Percentiles rank a stretch among this genome's conserved stretches.
phyloP scores from a whole-genome alignment of 257 asterid species.

The Solanum sejunctum region DNA sequence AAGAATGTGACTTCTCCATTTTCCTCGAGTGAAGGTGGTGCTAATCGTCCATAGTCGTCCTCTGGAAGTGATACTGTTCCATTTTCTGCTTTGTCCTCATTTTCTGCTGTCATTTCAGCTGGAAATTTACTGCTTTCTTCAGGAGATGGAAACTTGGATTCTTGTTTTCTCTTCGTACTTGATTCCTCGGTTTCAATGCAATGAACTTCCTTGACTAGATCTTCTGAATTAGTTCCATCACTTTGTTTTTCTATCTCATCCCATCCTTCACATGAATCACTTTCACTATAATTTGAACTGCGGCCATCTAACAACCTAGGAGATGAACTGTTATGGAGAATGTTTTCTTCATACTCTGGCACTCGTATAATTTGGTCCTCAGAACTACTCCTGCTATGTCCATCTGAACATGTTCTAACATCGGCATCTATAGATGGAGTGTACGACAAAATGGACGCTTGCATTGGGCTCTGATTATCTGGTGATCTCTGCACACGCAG shows the following conservation, averaged over 20 bases:
- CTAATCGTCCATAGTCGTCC: constrained; percentile 5
- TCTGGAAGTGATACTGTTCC: constrained; percentile 14
- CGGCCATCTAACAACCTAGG: constrained; percentile 18
- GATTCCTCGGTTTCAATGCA: constrained; percentile 53
- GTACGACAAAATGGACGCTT: constrained; percentile 20
- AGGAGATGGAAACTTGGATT: constrained; percentile 6
- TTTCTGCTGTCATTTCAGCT: background rate
- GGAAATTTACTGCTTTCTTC: constrained; percentile 18
- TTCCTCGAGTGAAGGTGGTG: constrained; percentile 15
- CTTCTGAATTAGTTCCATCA: constrained; percentile 43
- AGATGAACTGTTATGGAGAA: constrained; percentile 18
- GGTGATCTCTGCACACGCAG: constrained; percentile 49
- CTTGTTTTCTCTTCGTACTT: constrained; percentile 15
- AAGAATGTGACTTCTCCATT: constrained; percentile 2
- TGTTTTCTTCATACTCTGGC: constrained; percentile 41
- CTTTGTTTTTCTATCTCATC: constrained; percentile 72
- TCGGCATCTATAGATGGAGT: constrained; percentile 30
- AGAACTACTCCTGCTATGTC: constrained; percentile 59
- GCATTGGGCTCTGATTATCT: constrained; percentile 11
- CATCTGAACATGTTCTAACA: constrained; percentile 40
- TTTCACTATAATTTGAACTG: constrained; percentile 46
- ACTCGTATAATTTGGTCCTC: constrained; percentile 39
- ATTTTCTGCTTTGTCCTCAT: background rate
- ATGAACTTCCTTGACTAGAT: constrained; percentile 70
- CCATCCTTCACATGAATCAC: constrained; percentile 62